Conservation (phyloP, 192 early-diverging fungal genomes). For the Backusella sp. region DNA sequence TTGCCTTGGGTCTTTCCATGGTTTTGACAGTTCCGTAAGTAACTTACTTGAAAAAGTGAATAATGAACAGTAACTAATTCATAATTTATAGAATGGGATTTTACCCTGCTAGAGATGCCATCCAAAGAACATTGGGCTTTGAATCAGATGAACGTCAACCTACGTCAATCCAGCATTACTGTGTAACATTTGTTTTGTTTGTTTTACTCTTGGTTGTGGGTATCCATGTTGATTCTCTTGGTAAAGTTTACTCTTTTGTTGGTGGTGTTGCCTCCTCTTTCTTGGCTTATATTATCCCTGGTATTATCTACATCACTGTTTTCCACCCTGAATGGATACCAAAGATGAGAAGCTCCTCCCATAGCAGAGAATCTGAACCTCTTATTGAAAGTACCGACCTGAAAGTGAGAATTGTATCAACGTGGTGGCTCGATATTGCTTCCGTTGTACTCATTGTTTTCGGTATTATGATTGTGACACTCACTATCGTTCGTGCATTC, state of each 20-base stretch:
- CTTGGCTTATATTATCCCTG: conserved; percentile 51
- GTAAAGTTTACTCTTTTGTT: conserved; percentile 48
- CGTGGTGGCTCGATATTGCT: conserved; percentile 39
- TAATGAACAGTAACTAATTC: conserved; percentile 10
- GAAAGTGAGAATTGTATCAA: not conserved
- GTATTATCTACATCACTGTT: conserved; percentile 39
- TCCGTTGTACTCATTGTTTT: conserved; percentile 43
- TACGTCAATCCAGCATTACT: conserved; percentile 35
- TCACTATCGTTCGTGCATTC: conserved; percentile 31
- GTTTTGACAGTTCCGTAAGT: conserved; percentile 57
- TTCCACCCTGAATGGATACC: conserved; percentile 30
- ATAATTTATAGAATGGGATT: conserved; percentile 37
- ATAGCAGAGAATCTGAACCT: not conserved
- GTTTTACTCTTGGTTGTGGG: conserved; percentile 37
- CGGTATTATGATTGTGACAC: conserved; percentile 44
- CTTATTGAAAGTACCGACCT: not conserved
- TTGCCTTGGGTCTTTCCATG: conserved; percentile 58
- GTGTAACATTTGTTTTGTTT: conserved; percentile 40
- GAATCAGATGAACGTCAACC: conserved; percentile 34
- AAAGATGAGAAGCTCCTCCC: not conserved
- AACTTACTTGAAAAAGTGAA: not conserved
- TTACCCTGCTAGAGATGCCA: conserved; percentile 45
- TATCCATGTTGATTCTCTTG: conserved; percentile 36
- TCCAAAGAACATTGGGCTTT: conserved; percentile 45
- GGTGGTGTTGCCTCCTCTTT: conserved; percentile 49